Conservation (phyloP, 345 rosid species). For the Gynandropsis gynandra region DNA sequence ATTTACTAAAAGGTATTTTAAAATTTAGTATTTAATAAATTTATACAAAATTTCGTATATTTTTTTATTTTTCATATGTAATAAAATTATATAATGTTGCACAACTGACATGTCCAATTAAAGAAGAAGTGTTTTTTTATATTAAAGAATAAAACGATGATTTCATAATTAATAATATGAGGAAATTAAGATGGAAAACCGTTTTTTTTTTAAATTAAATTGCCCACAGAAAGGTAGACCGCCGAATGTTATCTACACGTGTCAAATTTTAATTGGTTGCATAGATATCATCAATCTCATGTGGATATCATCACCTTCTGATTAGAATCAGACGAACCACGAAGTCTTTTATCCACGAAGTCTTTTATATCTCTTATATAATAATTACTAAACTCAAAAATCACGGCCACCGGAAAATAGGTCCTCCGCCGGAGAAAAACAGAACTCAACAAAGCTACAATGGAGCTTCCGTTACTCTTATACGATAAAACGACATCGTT, state of each 20-base stretch:
- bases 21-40: too few species aligned
- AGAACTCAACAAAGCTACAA: background rate
- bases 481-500: conserved; percentile 27
- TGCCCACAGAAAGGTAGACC: conserved; percentile 23
- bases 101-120: too few species aligned
- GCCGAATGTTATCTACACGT: conserved; percentile 40
- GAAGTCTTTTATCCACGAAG: too few species aligned
- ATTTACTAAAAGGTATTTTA: too few species aligned
- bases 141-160: too few species aligned
- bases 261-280: conserved; percentile 12
- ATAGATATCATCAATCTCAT: conserved; percentile 24
- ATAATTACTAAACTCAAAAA: background rate
- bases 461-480: conserved; percentile 47
- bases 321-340: conserved; percentile 19
- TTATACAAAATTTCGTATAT: too few species aligned
- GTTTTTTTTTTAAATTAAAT: conserved; percentile 10
- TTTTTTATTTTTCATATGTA: too few species aligned
- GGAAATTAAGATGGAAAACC: background rate
- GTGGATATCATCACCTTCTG: conserved; percentile 5
- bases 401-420: conserved; percentile 9
- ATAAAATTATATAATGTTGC: too few species aligned
- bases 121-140: too few species aligned
- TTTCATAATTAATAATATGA: background rate
- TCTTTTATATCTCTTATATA: conserved; percentile 21
- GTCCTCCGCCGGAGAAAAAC: background rate